Evolutionary conservation across 352 stramenopile species (phyloP), one percentile per base, ranked within the genome.

Genomic region (Aphanomyces astaci): DNA sequence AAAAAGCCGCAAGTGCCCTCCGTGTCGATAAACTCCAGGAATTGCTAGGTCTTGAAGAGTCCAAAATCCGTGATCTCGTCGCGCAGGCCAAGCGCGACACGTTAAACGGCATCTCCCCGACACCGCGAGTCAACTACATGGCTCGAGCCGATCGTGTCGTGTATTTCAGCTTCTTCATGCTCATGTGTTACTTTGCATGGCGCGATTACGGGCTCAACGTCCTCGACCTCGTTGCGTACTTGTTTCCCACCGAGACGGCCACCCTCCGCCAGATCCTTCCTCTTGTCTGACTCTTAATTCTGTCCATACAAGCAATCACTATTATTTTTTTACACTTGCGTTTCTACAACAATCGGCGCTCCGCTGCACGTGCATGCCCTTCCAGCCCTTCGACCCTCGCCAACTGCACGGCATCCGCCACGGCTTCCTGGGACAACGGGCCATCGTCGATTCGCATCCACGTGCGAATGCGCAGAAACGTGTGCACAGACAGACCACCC

Each of bases 391-490:
- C 85, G 78, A 94, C 91, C 30, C 96, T 83, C 51, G 97, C 96
- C 70, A 99, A 89, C 62, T 91, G 76, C 15, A 98, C 90, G 46
- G 89, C 95, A 79, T 99, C 97, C 66, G 96, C 73, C 9, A 98
- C 92, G 63, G 98, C 89, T 31, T 82, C 53, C 73, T 94, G 85
- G 32, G 87, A 90, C 32, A 70, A 79, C 62, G 84, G 43, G 15
- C 82, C 80, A 51, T 98, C 82, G 73, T 99, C 94, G 56, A 99
- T 98, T 70, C 95, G 87, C 95, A 99, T 98, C 94, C 96, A 99
- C 48, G 96, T 99, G 54, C 96, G 84, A 55, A 99, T 97, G 49
- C 96, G 84, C 60, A 99, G 82, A 81, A 99, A 99, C 64, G 96
- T 98, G 77, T 99, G 98, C 13, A 99, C 96, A 10, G 83, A 97